Conservation (phyloP, 306 rosid genomes). For the Hippophae gyantsensis region DNA sequence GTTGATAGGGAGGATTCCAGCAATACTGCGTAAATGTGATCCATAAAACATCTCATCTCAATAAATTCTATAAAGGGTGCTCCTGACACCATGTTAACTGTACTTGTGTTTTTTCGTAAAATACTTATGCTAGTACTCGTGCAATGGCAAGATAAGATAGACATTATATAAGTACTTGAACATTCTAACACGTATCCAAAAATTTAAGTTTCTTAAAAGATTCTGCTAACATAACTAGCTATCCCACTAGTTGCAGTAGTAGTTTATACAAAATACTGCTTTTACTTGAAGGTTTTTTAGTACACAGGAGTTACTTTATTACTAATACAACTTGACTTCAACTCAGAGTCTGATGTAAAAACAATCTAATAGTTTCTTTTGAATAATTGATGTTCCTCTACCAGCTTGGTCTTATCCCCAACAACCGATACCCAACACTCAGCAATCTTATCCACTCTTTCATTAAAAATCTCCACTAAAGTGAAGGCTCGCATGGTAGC, state of each 20-base stretch:
- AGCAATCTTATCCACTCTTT: slow-evolving; percentile 45
- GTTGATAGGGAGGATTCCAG: too few species aligned
- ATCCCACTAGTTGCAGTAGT: background rate
- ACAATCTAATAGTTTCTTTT: slow-evolving; percentile 17
- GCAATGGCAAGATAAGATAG: too few species aligned
- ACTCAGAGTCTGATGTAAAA: background rate
- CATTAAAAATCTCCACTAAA: slow-evolving; percentile 43
- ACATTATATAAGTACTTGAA: too few species aligned
- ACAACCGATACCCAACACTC: slow-evolving; percentile 78
- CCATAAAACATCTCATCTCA: too few species aligned
- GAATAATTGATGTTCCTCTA: slow-evolving; percentile 49
- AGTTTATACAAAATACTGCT: background rate
- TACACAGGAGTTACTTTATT: background rate
- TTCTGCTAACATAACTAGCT: background rate
- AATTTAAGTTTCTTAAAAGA: background rate
- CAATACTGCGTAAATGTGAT: too few species aligned
- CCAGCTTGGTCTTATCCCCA: slow-evolving; percentile 40
- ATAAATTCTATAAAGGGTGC: too few species aligned
- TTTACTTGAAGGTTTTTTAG: background rate
- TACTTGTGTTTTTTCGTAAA: too few species aligned
- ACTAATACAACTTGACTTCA: slow-evolving; percentile 11
- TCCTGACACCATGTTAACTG: too few species aligned
- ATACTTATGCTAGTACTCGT: too few species aligned
- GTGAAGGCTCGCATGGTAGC: slow-evolving; percentile 71
- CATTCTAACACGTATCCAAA: too few species aligned